These are phyloP conservation scores for Harringtonia lauricola DNA, from an alignment of 2,329 filamentous ascomycete genomes.

Conservation along the genomic window DNA sequence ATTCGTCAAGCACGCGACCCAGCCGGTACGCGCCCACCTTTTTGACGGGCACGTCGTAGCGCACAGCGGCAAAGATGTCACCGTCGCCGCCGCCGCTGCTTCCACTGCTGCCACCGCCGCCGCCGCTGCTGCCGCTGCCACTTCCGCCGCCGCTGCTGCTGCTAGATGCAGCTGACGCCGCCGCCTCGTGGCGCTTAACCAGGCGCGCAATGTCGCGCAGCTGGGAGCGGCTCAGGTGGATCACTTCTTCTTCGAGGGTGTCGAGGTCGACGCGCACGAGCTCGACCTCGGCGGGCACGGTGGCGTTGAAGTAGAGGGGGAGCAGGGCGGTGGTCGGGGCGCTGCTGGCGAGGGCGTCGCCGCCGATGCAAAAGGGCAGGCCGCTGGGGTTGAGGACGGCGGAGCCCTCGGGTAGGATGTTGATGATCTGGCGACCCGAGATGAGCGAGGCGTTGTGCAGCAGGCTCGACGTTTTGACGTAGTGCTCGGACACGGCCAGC, in stretches of 20 bases:
- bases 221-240: constrained; percentile 64
- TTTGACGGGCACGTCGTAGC: constrained; percentile 64
- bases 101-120: no score
- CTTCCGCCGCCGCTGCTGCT: no score
- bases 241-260: constrained; percentile 66
- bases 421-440: constrained; percentile 91
- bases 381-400: constrained; percentile 77
- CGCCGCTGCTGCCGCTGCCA: no score
- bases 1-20: constrained; percentile 78
- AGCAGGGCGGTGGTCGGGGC: constrained; percentile 28
- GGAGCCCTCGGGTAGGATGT: constrained; percentile 92
- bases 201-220: constrained; percentile 64
- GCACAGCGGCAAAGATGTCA: constrained; percentile 45
- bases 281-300: constrained; percentile 78
- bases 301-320: constrained; percentile 90
- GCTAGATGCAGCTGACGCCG: no score
- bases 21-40: constrained; percentile 83
- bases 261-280: constrained; percentile 74
- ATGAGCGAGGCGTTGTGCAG: constrained; percentile 90
- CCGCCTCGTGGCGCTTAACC: constrained; percentile 42
- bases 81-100: no score
- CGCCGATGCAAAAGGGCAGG: constrained; percentile 70
- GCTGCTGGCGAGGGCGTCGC: constrained; percentile 46
- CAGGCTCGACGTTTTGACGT: constrained; percentile 78
- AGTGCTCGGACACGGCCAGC: constrained; percentile 83